phyloP scores from a whole-genome alignment of 2,329 filamentous ascomycete species.

The Ciborinia camelliae region DNA sequence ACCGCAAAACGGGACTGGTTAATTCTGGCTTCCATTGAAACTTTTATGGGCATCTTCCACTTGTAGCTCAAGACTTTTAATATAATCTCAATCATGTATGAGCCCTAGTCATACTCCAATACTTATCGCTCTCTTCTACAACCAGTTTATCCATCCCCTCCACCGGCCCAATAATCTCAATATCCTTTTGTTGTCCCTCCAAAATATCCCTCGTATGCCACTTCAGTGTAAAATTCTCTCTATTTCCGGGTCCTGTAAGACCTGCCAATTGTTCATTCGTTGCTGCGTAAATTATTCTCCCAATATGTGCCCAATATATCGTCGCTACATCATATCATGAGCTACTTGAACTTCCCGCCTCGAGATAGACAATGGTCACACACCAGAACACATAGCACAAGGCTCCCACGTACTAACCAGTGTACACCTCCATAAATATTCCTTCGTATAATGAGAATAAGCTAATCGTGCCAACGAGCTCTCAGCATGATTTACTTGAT shows the following conservation, averaged over 20 bases:
- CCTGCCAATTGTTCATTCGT: slow-evolving; percentile 46
- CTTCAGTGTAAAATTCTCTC: slow-evolving; percentile 51
- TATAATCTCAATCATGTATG: neutral
- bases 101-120: slow-evolving; percentile 42
- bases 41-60: too few species aligned
- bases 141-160: slow-evolving; percentile 45
- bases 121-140: slow-evolving; percentile 45
- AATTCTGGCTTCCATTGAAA: too few species aligned
- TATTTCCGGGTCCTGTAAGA: slow-evolving; percentile 47
- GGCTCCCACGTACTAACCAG: slow-evolving; percentile 54
- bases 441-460: slow-evolving; percentile 46
- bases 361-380: slow-evolving; percentile 27
- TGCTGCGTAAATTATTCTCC: slow-evolving; percentile 49
- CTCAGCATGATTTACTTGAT: slow-evolving; percentile 53
- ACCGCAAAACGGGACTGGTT: too few species aligned
- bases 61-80: too few species aligned
- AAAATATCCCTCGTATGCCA: slow-evolving; percentile 49
- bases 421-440: slow-evolving; percentile 49
- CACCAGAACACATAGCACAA: slow-evolving; percentile 49
- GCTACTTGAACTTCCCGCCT: neutral
- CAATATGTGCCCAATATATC: slow-evolving; percentile 52
- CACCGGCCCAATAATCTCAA: slow-evolving; percentile 49
- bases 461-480: slow-evolving; percentile 47
- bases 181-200: slow-evolving; percentile 46
- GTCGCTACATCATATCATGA: slow-evolving; percentile 33